phyloP scores from a whole-genome alignment of 257 asterid genomes.

The Gardenia jasminoides region DNA sequence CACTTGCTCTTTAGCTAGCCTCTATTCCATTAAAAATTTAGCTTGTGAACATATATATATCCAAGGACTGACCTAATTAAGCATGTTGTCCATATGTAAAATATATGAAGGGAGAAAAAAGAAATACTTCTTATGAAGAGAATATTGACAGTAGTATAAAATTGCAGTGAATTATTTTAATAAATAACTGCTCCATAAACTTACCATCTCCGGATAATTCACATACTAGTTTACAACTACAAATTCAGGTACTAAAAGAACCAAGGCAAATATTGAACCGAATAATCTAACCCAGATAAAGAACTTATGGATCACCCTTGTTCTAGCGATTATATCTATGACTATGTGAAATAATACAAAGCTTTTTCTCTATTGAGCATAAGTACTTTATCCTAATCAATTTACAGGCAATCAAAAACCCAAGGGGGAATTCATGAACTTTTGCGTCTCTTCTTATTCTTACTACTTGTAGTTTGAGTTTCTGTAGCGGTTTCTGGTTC shows the following conservation, averaged over 20 bases:
- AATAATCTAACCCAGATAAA: neutral
- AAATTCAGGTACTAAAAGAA: neutral
- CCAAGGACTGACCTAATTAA: neutral
- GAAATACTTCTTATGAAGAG: neutral
- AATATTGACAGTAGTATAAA: too few relatives aligned
- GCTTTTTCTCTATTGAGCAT: neutral
- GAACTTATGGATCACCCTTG: neutral
- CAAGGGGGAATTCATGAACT: conserved; percentile 6
- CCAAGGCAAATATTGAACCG: neutral
- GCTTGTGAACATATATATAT: too few relatives aligned
- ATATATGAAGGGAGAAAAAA: too few relatives aligned
- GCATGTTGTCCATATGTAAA: too few relatives aligned
- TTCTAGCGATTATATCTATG: neutral
- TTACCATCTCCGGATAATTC: neutral
- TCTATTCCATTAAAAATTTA: too few relatives aligned
- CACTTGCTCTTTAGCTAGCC: neutral
- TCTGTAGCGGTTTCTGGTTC: conserved; percentile 6
- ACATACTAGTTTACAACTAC: neutral
- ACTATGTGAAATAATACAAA: neutral
- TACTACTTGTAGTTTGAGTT: neutral
- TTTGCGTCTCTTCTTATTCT: conserved; percentile 19
- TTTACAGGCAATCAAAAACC: neutral
- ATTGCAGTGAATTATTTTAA: neutral
- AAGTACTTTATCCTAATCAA: neutral
- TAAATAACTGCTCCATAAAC: neutral